These are phyloP conservation scores for Epichloe coenophiala DNA, from an alignment of 2,329 filamentous ascomycete species.

Conservation along the genomic window DNA sequence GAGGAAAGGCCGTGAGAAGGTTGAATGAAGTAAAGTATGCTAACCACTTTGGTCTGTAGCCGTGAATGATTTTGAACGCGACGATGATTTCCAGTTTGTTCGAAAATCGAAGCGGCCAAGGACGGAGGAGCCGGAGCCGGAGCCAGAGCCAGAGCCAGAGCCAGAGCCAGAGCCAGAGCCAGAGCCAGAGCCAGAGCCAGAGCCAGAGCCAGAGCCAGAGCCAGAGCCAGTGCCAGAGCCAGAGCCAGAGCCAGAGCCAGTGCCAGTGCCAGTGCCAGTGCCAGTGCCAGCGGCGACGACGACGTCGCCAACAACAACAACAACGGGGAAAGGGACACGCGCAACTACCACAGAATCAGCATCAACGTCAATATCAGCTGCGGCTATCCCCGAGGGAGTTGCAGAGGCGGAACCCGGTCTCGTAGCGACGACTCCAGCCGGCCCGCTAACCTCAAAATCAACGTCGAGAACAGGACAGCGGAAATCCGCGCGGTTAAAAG, in stretches of 20 bases:
- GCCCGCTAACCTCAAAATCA: slow-evolving; percentile 5
- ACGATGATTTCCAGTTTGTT: slow-evolving; percentile 66
- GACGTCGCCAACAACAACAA: not conserved
- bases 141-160: slow-evolving; percentile 9
- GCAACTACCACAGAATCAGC: not conserved
- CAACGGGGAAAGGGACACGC: not conserved
- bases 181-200: slow-evolving; percentile 24
- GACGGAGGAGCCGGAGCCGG: slow-evolving; percentile 32
- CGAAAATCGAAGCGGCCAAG: slow-evolving; percentile 54
- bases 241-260: slow-evolving; percentile 21
- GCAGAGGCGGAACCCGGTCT: not conserved
- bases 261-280: slow-evolving; percentile 9
- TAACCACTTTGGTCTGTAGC: slow-evolving; percentile 13
- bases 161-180: slow-evolving; percentile 9
- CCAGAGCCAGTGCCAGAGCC: slow-evolving; percentile 20
- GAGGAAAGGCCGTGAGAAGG: not conserved
- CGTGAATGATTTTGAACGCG: slow-evolving; percentile 47
- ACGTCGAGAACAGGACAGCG: slow-evolving; percentile 13
- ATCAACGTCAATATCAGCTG: not conserved
- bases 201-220: slow-evolving; percentile 8
- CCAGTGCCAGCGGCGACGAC: slow-evolving; percentile 22
- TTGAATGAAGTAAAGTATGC: not conserved
- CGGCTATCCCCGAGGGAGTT: slow-evolving; percentile 9
- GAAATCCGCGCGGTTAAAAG: slow-evolving; percentile 25
- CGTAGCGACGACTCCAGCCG: slow-evolving; percentile 4